phyloP scores from a whole-genome alignment of 352 stramenopile species.

The Pythium insidiosum region DNA sequence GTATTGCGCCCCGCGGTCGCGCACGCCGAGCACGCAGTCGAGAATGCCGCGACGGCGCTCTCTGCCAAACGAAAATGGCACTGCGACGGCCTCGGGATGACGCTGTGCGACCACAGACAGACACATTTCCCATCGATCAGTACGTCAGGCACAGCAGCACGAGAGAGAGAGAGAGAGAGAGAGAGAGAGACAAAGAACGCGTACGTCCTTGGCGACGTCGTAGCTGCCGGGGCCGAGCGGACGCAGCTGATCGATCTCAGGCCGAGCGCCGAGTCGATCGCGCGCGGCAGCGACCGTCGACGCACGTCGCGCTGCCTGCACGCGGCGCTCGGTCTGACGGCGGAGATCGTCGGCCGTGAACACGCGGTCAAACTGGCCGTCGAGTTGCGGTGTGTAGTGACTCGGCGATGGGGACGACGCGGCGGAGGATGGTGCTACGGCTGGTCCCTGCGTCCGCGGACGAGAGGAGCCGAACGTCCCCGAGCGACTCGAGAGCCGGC shows the following conservation, averaged over 20 bases:
- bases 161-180: too few relatives aligned
- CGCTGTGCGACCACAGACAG: neutral
- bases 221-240: conserved; percentile 52
- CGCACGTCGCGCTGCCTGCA: neutral
- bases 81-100: conserved; percentile 29
- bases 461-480: too few relatives aligned
- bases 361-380: conserved; percentile 32
- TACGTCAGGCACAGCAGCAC: too few relatives aligned
- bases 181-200: too few relatives aligned
- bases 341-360: conserved; percentile 38
- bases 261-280: too few relatives aligned
- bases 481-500: too few relatives aligned
- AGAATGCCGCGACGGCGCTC: conserved; percentile 37
- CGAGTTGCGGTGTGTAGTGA: conserved; percentile 27
- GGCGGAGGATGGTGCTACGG: conserved; percentile 3
- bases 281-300: too few relatives aligned
- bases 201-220: conserved; percentile 38
- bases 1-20: too few relatives aligned
- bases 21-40: conserved; percentile 19
- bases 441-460: too few relatives aligned
- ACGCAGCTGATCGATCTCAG: conserved; percentile 14
- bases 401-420: conserved; percentile 15
- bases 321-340: neutral
- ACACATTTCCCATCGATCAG: conserved; percentile 10
- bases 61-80: conserved; percentile 38